A percentile compares a stretch with the other conserved stretches of the same genome.
These are phyloP conservation scores for Lolium rigidum DNA, from an alignment of 176 grass and related monocot species.

Conservation along the genomic window DNA sequence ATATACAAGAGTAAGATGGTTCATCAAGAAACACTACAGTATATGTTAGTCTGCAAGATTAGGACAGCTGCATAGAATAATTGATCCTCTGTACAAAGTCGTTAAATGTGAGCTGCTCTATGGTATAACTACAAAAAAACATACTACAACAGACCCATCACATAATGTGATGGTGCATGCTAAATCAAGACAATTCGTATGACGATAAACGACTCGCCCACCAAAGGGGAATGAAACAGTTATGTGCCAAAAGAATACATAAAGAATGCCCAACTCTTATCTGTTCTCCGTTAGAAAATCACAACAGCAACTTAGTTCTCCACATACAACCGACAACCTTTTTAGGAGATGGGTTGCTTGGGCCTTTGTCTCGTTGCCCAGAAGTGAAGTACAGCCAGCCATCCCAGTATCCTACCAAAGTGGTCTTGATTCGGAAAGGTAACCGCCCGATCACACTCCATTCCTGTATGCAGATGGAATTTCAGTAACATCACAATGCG, in stretches of 20 bases:
- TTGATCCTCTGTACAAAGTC: slow-evolving; percentile 32
- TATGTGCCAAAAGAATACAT: slow-evolving; percentile 11
- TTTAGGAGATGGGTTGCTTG: slow-evolving; percentile 78
- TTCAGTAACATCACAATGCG: slow-evolving; percentile 14
- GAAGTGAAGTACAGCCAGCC: slow-evolving; percentile 97
- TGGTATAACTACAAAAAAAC: slow-evolving; percentile 7
- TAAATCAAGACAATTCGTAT: slow-evolving; percentile 20
- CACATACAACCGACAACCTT: slow-evolving; percentile 84
- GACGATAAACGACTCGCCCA: slow-evolving; percentile 24
- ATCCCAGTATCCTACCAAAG: slow-evolving; percentile 90
- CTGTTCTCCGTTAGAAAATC: slow-evolving; percentile 33
- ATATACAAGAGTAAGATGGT: not conserved
- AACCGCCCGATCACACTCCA: slow-evolving; percentile 84
- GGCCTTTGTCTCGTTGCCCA: slow-evolving; percentile 90
- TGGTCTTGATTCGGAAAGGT: slow-evolving; percentile 98
- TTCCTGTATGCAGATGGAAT: slow-evolving; percentile 61
- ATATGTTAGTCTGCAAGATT: not conserved
- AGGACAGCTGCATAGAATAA: not conserved
- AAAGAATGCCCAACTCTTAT: slow-evolving; percentile 38
- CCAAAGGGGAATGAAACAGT: not conserved
- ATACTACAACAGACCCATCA: slow-evolving; percentile 34
- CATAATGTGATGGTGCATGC: slow-evolving; percentile 28
- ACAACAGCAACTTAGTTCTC: slow-evolving; percentile 81
- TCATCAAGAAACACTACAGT: not conserved
- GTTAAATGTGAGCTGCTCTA: slow-evolving; percentile 12